Conservation (phyloP, 2,329 filamentous ascomycete genomes). For the Cladosporium sphaerospermum region DNA sequence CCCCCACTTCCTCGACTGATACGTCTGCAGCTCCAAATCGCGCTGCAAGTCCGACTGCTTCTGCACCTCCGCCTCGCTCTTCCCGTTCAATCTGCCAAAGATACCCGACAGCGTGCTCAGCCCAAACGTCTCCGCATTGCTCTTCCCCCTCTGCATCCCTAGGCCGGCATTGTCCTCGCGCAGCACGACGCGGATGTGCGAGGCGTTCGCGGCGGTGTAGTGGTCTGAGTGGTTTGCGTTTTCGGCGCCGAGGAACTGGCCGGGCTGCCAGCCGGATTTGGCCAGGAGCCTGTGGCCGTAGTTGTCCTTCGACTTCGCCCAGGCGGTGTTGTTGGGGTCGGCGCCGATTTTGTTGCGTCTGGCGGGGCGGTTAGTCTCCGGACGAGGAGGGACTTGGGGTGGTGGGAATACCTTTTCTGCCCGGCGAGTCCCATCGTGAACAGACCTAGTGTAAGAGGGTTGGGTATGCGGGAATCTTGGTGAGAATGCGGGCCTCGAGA, state of each 20-base stretch:
- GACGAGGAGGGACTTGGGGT: no score
- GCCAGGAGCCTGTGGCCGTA: conserved; percentile 89
- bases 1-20: conserved; percentile 70
- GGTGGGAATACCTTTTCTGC: conserved; percentile 20
- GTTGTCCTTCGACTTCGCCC: conserved; percentile 72
- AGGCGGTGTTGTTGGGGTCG: conserved; percentile 94
- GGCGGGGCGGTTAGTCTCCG: conserved; percentile 23
- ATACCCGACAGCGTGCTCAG: conserved; percentile 81
- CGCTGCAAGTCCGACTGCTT: conserved; percentile 52
- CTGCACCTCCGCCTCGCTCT: conserved; percentile 65
- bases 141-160: conserved; percentile 70
- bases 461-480: no score
- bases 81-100: conserved; percentile 83
- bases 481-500: neutral
- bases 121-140: conserved; percentile 67
- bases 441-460: neutral
- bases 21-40: conserved; percentile 51
- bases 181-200: conserved; percentile 75
- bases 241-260: conserved; percentile 71
- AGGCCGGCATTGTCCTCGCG: conserved; percentile 91
- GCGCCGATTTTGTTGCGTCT: conserved; percentile 68
- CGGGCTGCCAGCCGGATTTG: conserved; percentile 84
- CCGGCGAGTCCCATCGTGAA: conserved; percentile 18
- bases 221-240: conserved; percentile 68
- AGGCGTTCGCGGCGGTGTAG: conserved; percentile 73